Conservation (phyloP, 768 basidiomycete genomes). For the Hericium coralloides region DNA sequence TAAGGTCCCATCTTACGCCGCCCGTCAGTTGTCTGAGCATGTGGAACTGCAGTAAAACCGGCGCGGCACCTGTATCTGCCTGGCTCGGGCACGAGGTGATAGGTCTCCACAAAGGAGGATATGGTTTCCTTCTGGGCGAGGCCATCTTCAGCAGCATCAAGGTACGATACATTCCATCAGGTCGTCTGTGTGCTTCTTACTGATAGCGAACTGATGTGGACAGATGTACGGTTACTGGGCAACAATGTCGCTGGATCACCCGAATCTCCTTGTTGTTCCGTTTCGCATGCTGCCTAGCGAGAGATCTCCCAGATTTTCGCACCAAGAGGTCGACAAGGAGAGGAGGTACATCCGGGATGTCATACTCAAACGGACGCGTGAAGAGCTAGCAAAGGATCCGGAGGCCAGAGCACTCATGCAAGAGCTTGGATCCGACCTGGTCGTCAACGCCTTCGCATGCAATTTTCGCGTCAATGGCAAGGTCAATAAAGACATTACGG, state of each 20-base stretch:
- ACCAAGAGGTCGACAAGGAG: constrained; percentile 18
- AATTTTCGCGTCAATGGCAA: constrained; percentile 30
- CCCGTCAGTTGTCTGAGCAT: not conserved
- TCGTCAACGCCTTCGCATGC: constrained; percentile 35
- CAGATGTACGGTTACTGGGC: constrained; percentile 30
- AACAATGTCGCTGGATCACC: constrained; percentile 26
- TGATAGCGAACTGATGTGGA: not conserved
- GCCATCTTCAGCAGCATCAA: constrained; percentile 27
- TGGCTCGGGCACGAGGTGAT: constrained; percentile 31
- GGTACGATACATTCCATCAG: constrained; percentile 17
- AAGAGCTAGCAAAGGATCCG: constrained; percentile 9
- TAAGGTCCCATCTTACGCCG: constrained; percentile 10
- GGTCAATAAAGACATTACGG: constrained; percentile 28
- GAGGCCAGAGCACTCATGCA: constrained; percentile 6
- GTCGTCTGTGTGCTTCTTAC: not conserved
- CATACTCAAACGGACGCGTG: constrained; percentile 5
- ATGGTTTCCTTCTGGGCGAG: constrained; percentile 31
- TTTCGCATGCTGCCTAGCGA: constrained; percentile 31
- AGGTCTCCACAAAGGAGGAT: constrained; percentile 30
- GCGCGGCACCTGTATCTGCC: constrained; percentile 30
- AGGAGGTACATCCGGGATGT: constrained; percentile 11
- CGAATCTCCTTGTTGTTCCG: constrained; percentile 30
- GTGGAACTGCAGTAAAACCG: constrained; percentile 31
- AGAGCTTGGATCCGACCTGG: constrained; percentile 25
- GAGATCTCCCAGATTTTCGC: constrained; percentile 6